A percentile compares a stretch with the other conserved stretches of the same genome.
These are phyloP conservation scores for Hypoxylon sp. DNA, from an alignment of 2,329 filamentous ascomycete species.

Conservation along the genomic window DNA sequence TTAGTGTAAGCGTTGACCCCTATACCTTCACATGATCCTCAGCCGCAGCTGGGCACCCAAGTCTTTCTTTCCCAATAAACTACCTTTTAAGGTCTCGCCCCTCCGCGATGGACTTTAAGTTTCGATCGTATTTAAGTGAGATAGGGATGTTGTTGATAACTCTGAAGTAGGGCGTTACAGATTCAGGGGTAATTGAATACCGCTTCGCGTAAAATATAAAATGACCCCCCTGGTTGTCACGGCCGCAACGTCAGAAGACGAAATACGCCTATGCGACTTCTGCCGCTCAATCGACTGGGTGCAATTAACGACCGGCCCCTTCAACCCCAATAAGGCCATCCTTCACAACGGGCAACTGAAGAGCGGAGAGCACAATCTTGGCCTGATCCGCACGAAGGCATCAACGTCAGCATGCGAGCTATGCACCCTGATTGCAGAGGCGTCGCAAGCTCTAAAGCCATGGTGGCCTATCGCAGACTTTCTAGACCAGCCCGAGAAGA, in stretches of 20 bases:
- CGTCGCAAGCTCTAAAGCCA: conserved; percentile 29
- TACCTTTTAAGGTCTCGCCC: background rate
- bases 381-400: conserved; percentile 21
- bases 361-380: conserved; percentile 41
- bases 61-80: background rate
- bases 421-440: conserved; percentile 27
- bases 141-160: background rate
- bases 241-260: background rate
- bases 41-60: conserved; percentile 13
- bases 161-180: too few species aligned
- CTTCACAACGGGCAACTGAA: conserved; percentile 28
- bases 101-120: background rate
- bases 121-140: too few species aligned
- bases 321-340: conserved; percentile 13
- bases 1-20: background rate
- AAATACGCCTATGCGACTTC: conserved; percentile 31
- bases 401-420: conserved; percentile 26
- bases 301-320: conserved; percentile 32
- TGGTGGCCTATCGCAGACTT: conserved; percentile 40
- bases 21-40: conserved; percentile 10
- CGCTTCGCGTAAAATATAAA: background rate
- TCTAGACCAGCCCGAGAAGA: conserved; percentile 33
- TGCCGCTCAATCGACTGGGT: conserved; percentile 38
- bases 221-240: conserved; percentile 1
- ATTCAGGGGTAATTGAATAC: too few species aligned